A percentile compares a stretch with the other conserved stretches of the same genome.
These are phyloP conservation scores for Prunus davidiana DNA, from an alignment of 306 rosid genomes.

Conservation along the genomic window DNA sequence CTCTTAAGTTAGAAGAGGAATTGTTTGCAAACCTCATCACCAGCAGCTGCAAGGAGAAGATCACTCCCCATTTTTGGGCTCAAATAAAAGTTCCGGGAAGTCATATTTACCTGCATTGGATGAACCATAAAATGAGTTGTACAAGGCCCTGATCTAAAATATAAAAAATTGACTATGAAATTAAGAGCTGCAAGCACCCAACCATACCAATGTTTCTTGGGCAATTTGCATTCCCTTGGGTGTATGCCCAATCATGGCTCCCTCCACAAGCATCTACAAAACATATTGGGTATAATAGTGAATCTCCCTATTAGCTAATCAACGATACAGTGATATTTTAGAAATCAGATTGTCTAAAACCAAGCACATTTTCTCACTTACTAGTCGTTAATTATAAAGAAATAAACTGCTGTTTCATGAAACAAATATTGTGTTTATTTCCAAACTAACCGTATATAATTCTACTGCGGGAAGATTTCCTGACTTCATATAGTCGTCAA, in stretches of 20 bases:
- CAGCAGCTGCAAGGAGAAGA: conserved; percentile 72
- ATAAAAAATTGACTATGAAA: background rate
- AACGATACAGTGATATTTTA: background rate
- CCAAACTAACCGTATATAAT: conserved; percentile 61
- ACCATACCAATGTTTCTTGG: conserved; percentile 67
- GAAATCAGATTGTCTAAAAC: background rate
- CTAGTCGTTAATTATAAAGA: background rate
- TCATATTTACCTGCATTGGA: conserved; percentile 57
- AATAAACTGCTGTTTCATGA: conserved; percentile 3
- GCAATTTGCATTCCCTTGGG: conserved; percentile 90
- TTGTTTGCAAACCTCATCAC: conserved; percentile 68
- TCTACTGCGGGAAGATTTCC: conserved; percentile 42
- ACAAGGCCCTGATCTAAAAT: conserved; percentile 5
- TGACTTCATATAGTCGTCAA: conserved; percentile 50
- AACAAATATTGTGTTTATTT: background rate
- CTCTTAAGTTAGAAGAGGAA: background rate
- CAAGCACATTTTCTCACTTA: background rate
- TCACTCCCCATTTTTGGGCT: conserved; percentile 47
- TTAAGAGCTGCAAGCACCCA: conserved; percentile 20
- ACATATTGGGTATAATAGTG: conserved; percentile 11
- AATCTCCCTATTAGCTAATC: background rate
- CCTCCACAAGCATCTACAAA: conserved; percentile 74
- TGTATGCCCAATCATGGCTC: conserved; percentile 90
- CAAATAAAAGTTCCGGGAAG: conserved; percentile 53
- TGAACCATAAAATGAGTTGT: background rate